A percentile compares a stretch with the other conserved stretches of the same genome.
phyloP scores from a whole-genome alignment of 192 early-diverging fungal species.

The Coemansia sp. region DNA sequence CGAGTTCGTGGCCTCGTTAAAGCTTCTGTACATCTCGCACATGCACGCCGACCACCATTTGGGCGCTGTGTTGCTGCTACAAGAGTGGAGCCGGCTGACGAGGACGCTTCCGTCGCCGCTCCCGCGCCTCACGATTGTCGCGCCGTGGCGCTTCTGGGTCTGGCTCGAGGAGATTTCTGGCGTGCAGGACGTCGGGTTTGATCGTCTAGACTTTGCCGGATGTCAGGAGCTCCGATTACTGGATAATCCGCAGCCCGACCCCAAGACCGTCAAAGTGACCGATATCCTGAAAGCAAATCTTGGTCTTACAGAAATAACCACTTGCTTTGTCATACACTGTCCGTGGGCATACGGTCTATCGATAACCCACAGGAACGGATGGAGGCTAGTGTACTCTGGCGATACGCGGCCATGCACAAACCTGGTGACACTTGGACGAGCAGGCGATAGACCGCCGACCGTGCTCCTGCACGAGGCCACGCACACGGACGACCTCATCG shows the following conservation, averaged over 20 bases:
- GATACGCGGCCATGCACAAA: slow-evolving; percentile 84
- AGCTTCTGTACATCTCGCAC: slow-evolving; percentile 87
- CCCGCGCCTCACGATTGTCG: slow-evolving; percentile 50
- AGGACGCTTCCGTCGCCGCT: background rate
- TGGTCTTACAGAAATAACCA: slow-evolving; percentile 59
- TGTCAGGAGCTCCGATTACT: slow-evolving; percentile 34
- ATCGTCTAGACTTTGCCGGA: slow-evolving; percentile 45
- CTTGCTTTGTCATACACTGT: slow-evolving; percentile 81
- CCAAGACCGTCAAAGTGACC: slow-evolving; percentile 1
- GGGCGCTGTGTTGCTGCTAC: slow-evolving; percentile 73
- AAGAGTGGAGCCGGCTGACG: slow-evolving; percentile 65
- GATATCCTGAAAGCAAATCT: slow-evolving; percentile 28
- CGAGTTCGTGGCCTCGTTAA: slow-evolving; percentile 59
- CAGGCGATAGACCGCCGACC: slow-evolving; percentile 54
- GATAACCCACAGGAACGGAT: slow-evolving; percentile 66
- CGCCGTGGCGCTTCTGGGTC: slow-evolving; percentile 45
- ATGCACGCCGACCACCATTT: slow-evolving; percentile 98
- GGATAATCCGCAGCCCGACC: background rate
- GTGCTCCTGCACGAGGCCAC: slow-evolving; percentile 94
- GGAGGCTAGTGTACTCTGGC: slow-evolving; percentile 87
- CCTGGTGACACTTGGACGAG: slow-evolving; percentile 68
- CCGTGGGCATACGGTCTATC: slow-evolving; percentile 78
- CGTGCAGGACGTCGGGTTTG: slow-evolving; percentile 50
- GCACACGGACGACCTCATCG: slow-evolving; percentile 67
- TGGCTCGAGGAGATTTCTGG: slow-evolving; percentile 53